phyloP scores from a whole-genome alignment of 371 early-diverging fungal species.

The Mucor sp. region DNA sequence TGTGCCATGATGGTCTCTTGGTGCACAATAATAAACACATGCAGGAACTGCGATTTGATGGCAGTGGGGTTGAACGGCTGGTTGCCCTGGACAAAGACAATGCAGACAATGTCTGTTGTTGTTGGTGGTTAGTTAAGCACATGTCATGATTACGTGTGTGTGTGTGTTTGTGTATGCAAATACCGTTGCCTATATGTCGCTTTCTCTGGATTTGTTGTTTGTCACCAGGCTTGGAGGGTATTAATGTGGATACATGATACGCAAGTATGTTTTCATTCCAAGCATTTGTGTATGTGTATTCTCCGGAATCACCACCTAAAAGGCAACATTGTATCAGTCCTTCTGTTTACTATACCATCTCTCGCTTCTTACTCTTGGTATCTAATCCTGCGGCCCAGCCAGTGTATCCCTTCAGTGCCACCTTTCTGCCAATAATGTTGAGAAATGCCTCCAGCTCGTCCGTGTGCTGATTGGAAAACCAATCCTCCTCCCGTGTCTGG shows the following conservation, averaged over 20 bases:
- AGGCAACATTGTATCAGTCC: constrained; percentile 23
- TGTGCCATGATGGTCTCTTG: constrained; percentile 41
- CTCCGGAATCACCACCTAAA: constrained; percentile 75
- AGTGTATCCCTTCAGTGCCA: constrained; percentile 72
- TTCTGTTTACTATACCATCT: constrained; percentile 13
- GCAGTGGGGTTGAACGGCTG: constrained; percentile 73
- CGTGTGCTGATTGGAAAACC: constrained; percentile 69
- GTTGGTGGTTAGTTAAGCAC: background rate
- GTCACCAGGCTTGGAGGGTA: constrained; percentile 76
- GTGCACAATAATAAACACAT: constrained; percentile 73
- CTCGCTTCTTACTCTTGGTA: constrained; percentile 74
- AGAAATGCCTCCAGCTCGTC: constrained; percentile 67
- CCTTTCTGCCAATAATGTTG: constrained; percentile 69
- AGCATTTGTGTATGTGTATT: constrained; percentile 71
- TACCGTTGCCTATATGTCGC: constrained; percentile 86
- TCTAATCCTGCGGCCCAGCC: constrained; percentile 87
- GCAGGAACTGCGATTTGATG: constrained; percentile 78
- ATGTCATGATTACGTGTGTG: background rate
- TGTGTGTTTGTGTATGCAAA: constrained; percentile 1
- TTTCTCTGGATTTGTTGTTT: constrained; percentile 84
- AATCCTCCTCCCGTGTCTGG: constrained; percentile 80
- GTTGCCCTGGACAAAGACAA: constrained; percentile 69
- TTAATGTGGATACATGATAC: constrained; percentile 82
- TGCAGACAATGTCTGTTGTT: constrained; percentile 68
- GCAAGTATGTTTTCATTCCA: constrained; percentile 82